Evolutionary conservation across 441 rosid genomes (phyloP).

Genomic region (Populus hybrid): DNA sequence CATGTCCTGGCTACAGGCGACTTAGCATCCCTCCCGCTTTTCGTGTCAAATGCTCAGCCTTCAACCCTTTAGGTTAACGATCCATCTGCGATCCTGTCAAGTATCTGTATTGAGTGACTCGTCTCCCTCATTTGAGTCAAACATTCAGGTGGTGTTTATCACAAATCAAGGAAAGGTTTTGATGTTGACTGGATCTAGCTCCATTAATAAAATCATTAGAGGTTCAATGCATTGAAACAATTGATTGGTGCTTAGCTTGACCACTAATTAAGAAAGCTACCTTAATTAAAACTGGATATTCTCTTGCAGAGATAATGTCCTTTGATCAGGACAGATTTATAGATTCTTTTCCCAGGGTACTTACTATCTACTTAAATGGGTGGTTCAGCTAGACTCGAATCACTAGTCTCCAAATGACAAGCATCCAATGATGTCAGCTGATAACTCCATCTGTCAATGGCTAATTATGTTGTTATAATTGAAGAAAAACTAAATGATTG

Average conservation of each 20-base stretch:
- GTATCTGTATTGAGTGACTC: too few species aligned
- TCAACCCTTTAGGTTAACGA: background rate
- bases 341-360: too few species aligned
- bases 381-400: background rate
- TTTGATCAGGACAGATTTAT: conserved; percentile 7
- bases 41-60: background rate
- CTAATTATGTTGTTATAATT: background rate
- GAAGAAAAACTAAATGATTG: background rate
- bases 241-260: background rate
- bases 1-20: background rate
- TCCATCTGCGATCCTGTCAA: background rate
- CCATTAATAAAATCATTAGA: background rate
- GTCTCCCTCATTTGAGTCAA: background rate
- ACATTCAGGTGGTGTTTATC: background rate
- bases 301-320: background rate
- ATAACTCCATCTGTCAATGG: too few species aligned
- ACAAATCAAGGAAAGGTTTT: background rate
- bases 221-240: conserved; percentile 1
- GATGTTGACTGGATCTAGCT: background rate
- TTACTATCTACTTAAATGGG: background rate
- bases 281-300: background rate
- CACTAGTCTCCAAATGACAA: background rate
- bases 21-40: background rate
- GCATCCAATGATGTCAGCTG: too few species aligned
- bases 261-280: conserved; percentile 1